phyloP scores from a whole-genome alignment of 2,329 filamentous ascomycete genomes.

The Macroventuria anomochaeta region DNA sequence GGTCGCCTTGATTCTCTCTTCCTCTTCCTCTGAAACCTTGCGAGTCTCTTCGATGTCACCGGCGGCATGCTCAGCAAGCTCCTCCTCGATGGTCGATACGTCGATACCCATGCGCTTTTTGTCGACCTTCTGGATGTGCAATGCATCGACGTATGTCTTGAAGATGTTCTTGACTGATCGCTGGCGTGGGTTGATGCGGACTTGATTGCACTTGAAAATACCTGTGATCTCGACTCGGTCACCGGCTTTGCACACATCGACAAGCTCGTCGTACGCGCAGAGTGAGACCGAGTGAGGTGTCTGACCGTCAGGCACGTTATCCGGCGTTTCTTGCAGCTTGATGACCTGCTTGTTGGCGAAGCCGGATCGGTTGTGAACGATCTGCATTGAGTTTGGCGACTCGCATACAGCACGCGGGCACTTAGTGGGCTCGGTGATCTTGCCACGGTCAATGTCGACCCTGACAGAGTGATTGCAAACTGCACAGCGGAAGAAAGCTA shows the following conservation, averaged over 20 bases:
- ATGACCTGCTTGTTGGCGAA: slow-evolving; percentile 99
- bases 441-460: slow-evolving; percentile 91
- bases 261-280: slow-evolving; percentile 94
- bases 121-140: slow-evolving; percentile 96
- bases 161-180: slow-evolving; percentile 92
- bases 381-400: slow-evolving; percentile 95
- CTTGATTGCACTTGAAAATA: slow-evolving; percentile 93
- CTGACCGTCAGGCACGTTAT: slow-evolving; percentile 92
- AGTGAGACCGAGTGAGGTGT: slow-evolving; percentile 97
- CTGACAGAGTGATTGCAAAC: slow-evolving; percentile 90
- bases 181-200: slow-evolving; percentile 92
- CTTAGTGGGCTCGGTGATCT: slow-evolving; percentile 90
- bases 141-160: slow-evolving; percentile 95
- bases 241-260: slow-evolving; percentile 97
- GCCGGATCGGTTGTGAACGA: slow-evolving; percentile 91
- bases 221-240: slow-evolving; percentile 95
- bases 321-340: slow-evolving; percentile 96
- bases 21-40: slow-evolving; percentile 84
- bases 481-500: slow-evolving; percentile 93
- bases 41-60: slow-evolving; percentile 82
- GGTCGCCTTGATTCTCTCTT: slow-evolving; percentile 83
- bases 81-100: slow-evolving; percentile 82
- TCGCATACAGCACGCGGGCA: slow-evolving; percentile 84
- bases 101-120: slow-evolving; percentile 94
- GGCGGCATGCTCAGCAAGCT: slow-evolving; percentile 73